Base-by-base conservation (phyloP, 805 yeast species). In the Candida michaelii region DNA sequence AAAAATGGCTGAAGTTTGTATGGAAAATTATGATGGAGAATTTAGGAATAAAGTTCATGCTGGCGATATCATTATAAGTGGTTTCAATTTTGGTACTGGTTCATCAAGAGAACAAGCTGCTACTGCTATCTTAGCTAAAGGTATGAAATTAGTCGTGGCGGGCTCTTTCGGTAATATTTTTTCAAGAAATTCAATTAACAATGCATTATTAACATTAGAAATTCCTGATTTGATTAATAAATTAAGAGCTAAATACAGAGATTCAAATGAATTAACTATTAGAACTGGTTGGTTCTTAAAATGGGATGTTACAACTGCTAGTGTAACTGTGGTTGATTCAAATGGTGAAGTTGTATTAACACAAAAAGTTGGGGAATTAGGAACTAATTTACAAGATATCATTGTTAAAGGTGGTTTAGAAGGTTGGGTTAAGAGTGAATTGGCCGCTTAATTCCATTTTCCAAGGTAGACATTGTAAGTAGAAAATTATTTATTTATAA, bases 101-200 rank as follows among this genome's bases (percentile, higher is more conserved):
- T 90, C 97, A 7, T 89, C 97, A 18, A 82, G 99, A 69, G 99
- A 93, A 64, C 99, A 93, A 71, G 99, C 99, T 3, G 99, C 99
- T 25, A 93, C 99, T n/a, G 90, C 95, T 16, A 85, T 93, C 46
- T 74, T 93, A 51, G 98, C 99, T 31, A 80, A 95, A 57, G 98
- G 89, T 51, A 89, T 93, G 77, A 80, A 82, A 53, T 73, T 93
- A 52, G 96, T 93, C 16, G 96, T 95, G 45, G 86, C 97, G 11
- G 99, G 99, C 25, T 91, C 98, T 1, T 93, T 93, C 60, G 96
- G 97, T 58, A 95, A 93, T 72, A 93, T 91, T 55, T 93, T 93
- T 69, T 84, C 90, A 43, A 80, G 99, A 71, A 93, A 93, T 73
- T 82, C 96, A 44, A 93, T 95, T 66, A 93, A 93, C 75, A 93